These are phyloP conservation scores for Physcomitrium patens DNA, from an alignment of 225 moss, liverwort and hornwort genomes.

Conservation along the genomic window DNA sequence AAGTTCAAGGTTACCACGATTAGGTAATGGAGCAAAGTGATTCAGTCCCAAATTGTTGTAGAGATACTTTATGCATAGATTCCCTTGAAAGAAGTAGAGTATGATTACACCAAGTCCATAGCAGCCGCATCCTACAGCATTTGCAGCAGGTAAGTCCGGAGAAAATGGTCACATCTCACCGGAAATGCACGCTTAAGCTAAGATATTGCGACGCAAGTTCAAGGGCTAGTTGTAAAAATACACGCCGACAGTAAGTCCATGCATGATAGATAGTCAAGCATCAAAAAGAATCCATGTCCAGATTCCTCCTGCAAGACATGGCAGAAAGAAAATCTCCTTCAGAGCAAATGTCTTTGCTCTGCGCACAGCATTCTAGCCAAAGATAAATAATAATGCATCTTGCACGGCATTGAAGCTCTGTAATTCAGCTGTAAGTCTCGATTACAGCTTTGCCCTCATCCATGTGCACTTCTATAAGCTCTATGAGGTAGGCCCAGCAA, in stretches of 20 bases:
- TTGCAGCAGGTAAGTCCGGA: constrained; percentile 43
- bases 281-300: constrained; percentile 33
- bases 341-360: constrained; percentile 44
- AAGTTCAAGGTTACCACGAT: constrained; percentile 11
- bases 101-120: constrained; percentile 35
- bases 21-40: constrained; percentile 9
- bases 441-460: constrained; percentile 25
- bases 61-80: constrained; percentile 6
- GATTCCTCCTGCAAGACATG: constrained; percentile 51
- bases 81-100: constrained; percentile 8
- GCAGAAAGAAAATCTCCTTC: constrained; percentile 54
- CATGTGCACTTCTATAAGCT: constrained; percentile 25
- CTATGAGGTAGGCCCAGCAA: constrained; percentile 31
- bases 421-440: constrained; percentile 36
- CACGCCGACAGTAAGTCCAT: constrained; percentile 30
- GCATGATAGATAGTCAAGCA: constrained; percentile 41
- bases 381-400: constrained; percentile 41
- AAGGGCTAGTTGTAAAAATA: constrained; percentile 49
- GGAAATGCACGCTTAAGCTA: constrained; percentile 44
- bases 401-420: constrained; percentile 36
- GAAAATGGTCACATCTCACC: constrained; percentile 47
- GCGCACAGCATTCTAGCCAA: constrained; percentile 55
- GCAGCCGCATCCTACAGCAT: constrained; percentile 34
- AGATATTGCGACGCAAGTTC: constrained; percentile 36
- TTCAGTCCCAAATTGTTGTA: constrained; percentile 5